A percentile compares a stretch with the other conserved stretches of the same genome.
These are phyloP conservation scores for Ophiostoma tasmaniense DNA, from an alignment of 2,329 filamentous ascomycete genomes.

Conservation along the genomic window DNA sequence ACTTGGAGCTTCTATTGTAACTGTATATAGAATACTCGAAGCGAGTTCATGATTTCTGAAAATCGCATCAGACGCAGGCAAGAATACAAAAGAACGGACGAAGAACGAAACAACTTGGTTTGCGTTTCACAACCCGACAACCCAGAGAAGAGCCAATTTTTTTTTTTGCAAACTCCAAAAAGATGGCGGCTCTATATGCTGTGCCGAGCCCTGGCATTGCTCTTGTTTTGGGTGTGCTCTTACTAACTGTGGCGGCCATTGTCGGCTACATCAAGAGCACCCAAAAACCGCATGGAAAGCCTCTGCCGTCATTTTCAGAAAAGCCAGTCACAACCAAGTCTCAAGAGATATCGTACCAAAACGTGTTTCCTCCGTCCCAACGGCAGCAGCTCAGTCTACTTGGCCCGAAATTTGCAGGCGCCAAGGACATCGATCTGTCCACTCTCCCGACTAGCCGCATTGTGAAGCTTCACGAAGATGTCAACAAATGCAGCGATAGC, in stretches of 20 bases:
- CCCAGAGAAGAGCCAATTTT: not conserved
- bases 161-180: not conserved
- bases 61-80: not conserved
- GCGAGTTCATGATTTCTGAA: not conserved
- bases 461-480: not conserved
- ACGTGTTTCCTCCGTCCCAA: conserved; percentile 1
- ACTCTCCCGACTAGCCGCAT: not conserved
- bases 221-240: not conserved
- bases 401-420: not conserved
- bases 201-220: not conserved
- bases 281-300: not conserved
- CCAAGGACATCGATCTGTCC: not conserved
- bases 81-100: not conserved
- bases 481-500: not conserved
- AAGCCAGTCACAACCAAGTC: not conserved
- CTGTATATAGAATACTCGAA: conserved; percentile 1
- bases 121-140: not conserved
- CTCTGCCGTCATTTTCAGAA: not conserved
- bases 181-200: not conserved
- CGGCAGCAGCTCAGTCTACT: not conserved
- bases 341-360: not conserved
- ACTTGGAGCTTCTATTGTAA: conserved; percentile 3
- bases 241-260: not conserved
- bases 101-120: not conserved
- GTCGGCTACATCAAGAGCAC: not conserved